Conservation (phyloP, 306 rosid genomes). For the Quercus wislizeni region DNA sequence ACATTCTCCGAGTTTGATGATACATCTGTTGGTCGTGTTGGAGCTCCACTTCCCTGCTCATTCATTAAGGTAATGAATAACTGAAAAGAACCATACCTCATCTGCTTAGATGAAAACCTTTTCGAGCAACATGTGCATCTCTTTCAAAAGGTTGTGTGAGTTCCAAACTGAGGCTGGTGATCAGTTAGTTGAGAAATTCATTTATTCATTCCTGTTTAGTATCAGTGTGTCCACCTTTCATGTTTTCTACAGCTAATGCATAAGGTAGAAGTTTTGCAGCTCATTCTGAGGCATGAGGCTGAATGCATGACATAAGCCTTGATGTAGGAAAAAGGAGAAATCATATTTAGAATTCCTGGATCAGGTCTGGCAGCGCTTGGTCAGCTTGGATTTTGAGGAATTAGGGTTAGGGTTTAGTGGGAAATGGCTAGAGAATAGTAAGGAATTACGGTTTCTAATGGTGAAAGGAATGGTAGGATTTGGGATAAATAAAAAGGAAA, state of each 20-base stretch:
- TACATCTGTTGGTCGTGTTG: slow-evolving; percentile 88
- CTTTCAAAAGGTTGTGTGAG: neutral
- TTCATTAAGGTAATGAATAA: slow-evolving; percentile 62
- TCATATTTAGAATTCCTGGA: neutral
- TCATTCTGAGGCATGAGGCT: neutral
- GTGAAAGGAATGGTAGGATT: no score
- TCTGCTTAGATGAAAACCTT: slow-evolving; percentile 5
- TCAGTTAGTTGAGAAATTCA: neutral
- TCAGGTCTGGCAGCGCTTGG: no score
- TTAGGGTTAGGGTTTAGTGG: no score
- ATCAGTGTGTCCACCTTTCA: neutral
- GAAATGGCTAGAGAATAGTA: no score
- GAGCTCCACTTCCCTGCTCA: slow-evolving; percentile 97
- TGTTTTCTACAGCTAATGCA: neutral
- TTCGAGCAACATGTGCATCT: neutral
- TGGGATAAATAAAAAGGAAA: no score
- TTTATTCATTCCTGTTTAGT: neutral
- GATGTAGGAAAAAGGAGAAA: neutral
- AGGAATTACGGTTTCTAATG: no score
- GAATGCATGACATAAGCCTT: neutral
- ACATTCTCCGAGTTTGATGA: slow-evolving; percentile 90
- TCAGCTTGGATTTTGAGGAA: no score
- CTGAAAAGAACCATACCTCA: slow-evolving; percentile 6
- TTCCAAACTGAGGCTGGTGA: neutral
- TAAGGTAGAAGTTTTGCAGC: neutral